Base-by-base conservation (phyloP, 2,329 filamentous ascomycete genomes). In the Teratosphaeria nubilosa region DNA sequence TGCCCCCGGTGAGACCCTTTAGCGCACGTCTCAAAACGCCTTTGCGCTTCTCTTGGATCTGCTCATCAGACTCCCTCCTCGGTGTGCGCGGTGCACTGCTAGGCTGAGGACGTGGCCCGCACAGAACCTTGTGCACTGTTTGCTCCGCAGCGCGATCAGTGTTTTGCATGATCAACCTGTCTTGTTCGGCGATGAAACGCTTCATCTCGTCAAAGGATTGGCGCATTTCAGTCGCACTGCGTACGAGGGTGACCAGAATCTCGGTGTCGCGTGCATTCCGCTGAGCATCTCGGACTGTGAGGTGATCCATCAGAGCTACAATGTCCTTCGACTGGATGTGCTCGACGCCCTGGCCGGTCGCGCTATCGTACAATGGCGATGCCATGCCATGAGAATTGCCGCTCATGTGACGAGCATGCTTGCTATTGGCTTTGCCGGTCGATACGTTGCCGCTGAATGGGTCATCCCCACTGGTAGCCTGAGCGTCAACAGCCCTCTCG, bases 131-230 rank as follows among this genome's bases (percentile, higher is more conserved):
- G 66, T 95, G 86, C 27, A 89, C 83, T 0, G 90, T 90, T 70
- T 88, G 86, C 63, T 96, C 91, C 11, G 92, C 92, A 69, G 92
- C 90, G 67, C 89, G 88, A 66, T 91, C 86, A n/a, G 89, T 88
- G 62, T 88, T 86, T 45, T 88, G 86, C 73, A 96, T 90, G 68
- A 97, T 88, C 68, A 91, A 82, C 59, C 90, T 89, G 69, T 96
- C 92, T 60, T 95, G 92, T 64, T 95, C 88, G 54, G 88, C 87
- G 61, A 99, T 87, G 69, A 95, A 87, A 63, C 86, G 88, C 78
- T 94, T 96, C 81, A 99, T 88, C 67, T 96, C 91, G 64, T 95
- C 90, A 70, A 97, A 95, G 0, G 90, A 95, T 65, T 89, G 95
- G 63, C 92, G 90, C 91, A 97, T 97, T 74, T 99, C 94, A 13